phyloP scores from a whole-genome alignment of 495 filamentous ascomycete genomes.

The Xanthoparmelia taractica region DNA sequence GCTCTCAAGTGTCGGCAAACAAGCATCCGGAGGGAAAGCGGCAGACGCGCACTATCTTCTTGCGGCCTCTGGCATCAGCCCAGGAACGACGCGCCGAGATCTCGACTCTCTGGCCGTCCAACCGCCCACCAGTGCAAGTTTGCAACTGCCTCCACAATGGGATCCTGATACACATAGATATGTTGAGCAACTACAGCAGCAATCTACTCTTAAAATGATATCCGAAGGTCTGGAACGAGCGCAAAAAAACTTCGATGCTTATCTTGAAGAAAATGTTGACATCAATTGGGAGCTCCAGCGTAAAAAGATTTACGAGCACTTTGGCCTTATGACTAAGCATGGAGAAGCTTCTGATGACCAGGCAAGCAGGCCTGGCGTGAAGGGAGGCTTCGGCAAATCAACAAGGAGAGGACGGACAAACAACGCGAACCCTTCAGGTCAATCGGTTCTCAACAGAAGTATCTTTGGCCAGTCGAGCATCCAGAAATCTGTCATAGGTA shows the following conservation, averaged over 20 bases:
- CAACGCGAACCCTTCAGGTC: slow-evolving; percentile 39
- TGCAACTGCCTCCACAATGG: slow-evolving; percentile 40
- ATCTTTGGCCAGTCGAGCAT: slow-evolving; percentile 64
- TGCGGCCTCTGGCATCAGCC: slow-evolving; percentile 79
- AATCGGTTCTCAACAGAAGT: slow-evolving; percentile 45
- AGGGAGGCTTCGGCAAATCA: slow-evolving; percentile 54
- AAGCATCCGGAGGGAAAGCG: slow-evolving; percentile 40
- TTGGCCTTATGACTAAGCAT: slow-evolving; percentile 70
- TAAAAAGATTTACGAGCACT: slow-evolving; percentile 87
- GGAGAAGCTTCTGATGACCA: slow-evolving; percentile 38
- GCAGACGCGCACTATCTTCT: slow-evolving; percentile 76
- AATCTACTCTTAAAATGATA: slow-evolving; percentile 86
- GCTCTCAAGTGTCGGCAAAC: slow-evolving; percentile 49
- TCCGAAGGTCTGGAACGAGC: slow-evolving; percentile 78
- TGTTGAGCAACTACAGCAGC: slow-evolving; percentile 72
- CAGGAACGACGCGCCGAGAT: slow-evolving; percentile 68
- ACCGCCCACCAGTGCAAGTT: slow-evolving; percentile 34
- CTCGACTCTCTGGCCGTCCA: slow-evolving; percentile 54
- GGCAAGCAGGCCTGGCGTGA: slow-evolving; percentile 30
- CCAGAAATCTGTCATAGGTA: slow-evolving; percentile 77
- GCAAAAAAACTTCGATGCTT: slow-evolving; percentile 80
- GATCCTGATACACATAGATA: slow-evolving; percentile 81
- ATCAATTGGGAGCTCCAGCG: slow-evolving; percentile 94
- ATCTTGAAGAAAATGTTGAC: slow-evolving; percentile 86
- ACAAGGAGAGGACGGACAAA: slow-evolving; percentile 29